A percentile compares a stretch with the other conserved stretches of the same genome.
phyloP scores from a whole-genome alignment of 1,284 basidiomycete genomes.

The Heterobasidion annosum region DNA sequence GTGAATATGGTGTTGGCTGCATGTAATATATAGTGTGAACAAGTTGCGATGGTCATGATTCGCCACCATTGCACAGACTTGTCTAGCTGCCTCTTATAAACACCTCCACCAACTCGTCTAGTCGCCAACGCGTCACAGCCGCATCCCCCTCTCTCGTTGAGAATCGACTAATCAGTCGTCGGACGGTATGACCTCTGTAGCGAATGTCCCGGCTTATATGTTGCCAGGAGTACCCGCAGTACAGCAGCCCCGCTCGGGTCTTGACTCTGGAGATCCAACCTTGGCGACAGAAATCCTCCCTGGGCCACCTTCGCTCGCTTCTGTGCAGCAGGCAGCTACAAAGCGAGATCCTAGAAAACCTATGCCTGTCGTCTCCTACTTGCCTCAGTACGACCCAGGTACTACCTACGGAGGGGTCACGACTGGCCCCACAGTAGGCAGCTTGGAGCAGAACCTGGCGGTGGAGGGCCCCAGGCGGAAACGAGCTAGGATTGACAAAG shows the following conservation, averaged over 20 bases:
- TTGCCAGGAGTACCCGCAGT: conserved; percentile 56
- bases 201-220: conserved; percentile 58
- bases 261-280: conserved; percentile 46
- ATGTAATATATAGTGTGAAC: background rate
- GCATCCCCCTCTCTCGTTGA: background rate
- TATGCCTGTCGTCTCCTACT: conserved; percentile 55
- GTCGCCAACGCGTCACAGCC: background rate
- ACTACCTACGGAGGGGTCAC: conserved; percentile 71
- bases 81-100: no score
- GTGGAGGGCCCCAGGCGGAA: conserved; percentile 59
- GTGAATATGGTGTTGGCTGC: background rate
- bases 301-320: conserved; percentile 63
- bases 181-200: conserved; percentile 43
- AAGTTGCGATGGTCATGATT: background rate
- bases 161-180: background rate
- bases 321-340: conserved; percentile 53
- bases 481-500: conserved; percentile 61
- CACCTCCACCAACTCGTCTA: background rate
- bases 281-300: conserved; percentile 80
- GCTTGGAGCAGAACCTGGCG: conserved; percentile 47
- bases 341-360: conserved; percentile 74
- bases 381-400: conserved; percentile 73
- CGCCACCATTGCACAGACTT: background rate
- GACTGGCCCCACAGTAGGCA: conserved; percentile 32
- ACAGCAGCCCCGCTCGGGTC: conserved; percentile 68